These are phyloP conservation scores for Sporothrix curviconia DNA, from an alignment of 2,329 filamentous ascomycete genomes.

Conservation along the genomic window DNA sequence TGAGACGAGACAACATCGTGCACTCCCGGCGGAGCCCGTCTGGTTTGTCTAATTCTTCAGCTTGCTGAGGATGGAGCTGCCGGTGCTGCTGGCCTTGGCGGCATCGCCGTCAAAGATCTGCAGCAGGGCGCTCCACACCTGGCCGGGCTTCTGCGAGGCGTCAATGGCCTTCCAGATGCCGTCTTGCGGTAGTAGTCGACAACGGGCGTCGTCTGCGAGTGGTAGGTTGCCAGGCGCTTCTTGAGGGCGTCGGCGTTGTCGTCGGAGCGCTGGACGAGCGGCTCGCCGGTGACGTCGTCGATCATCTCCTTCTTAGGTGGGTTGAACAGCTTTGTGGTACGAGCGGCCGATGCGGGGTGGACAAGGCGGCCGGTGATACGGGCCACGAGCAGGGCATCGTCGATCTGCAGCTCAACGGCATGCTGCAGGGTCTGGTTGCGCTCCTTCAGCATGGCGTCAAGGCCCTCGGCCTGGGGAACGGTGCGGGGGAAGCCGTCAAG, in stretches of 20 bases:
- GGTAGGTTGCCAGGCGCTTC: constrained; percentile 91
- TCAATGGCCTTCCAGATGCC: constrained; percentile 93
- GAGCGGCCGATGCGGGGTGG: constrained; percentile 90
- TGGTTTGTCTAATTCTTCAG: constrained; percentile 23
- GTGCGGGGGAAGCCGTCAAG: constrained; percentile 98
- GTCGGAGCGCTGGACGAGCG: constrained; percentile 89
- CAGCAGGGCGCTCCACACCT: constrained; percentile 91
- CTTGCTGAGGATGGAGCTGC: constrained; percentile 38
- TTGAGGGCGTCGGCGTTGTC: constrained; percentile 94
- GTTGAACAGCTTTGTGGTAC: constrained; percentile 99
- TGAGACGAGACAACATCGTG: no score
- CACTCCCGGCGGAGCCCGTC: no score
- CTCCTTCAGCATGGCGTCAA: constrained; percentile 80
- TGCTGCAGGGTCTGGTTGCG: constrained; percentile 84
- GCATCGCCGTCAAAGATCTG: constrained; percentile 69
- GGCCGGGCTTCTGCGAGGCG: constrained; percentile 88
- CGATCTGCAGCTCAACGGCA: constrained; percentile 93
- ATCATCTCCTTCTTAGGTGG: constrained; percentile 90
- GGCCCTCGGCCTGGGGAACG: constrained; percentile 86
- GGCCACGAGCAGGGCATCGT: constrained; percentile 85
- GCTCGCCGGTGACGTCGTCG: constrained; percentile 95
- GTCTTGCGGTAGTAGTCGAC: constrained; percentile 96
- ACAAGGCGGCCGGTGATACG: constrained; percentile 94
- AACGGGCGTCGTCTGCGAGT: constrained; percentile 86
- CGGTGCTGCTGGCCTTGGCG: constrained; percentile 35